phyloP scores from a whole-genome alignment of 208 protist genomes.

The Trypanosoma brucei region DNA sequence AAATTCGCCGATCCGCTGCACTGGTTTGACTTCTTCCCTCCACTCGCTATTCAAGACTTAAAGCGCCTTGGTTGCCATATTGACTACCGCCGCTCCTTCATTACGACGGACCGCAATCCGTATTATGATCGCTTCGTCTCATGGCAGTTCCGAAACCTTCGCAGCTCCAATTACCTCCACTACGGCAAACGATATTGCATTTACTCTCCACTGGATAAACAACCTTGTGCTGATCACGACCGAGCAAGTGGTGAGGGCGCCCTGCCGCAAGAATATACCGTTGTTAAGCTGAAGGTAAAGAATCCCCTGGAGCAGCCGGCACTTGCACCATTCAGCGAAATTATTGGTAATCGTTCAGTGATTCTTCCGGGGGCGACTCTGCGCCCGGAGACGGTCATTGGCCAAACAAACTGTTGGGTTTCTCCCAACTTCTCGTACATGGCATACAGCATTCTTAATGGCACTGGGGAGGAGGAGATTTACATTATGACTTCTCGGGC shows the following conservation, averaged over 20 bases:
- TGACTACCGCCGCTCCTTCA: slow-evolving; percentile 99
- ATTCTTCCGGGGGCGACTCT: slow-evolving; percentile 98
- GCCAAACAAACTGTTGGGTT: slow-evolving; percentile 99
- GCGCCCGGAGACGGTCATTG: slow-evolving; percentile 99
- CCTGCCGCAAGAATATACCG: slow-evolving; percentile 96
- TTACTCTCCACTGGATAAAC: slow-evolving; percentile 97
- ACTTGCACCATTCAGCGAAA: slow-evolving; percentile 54
- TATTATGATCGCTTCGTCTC: slow-evolving; percentile 99
- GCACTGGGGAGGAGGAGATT: slow-evolving; percentile 77
- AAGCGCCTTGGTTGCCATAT: slow-evolving; percentile 91
- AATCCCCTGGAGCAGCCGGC: slow-evolving; percentile 66
- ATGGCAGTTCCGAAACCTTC: slow-evolving; percentile 97
- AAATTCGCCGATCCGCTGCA: slow-evolving; percentile 97
- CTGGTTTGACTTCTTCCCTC: slow-evolving; percentile 99
- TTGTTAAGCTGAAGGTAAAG: slow-evolving; percentile 95
- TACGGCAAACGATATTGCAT: slow-evolving; percentile 98
- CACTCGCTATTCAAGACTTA: slow-evolving; percentile 94
- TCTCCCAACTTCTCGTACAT: slow-evolving; percentile 95
- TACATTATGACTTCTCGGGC: slow-evolving; percentile 94
- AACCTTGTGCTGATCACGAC: slow-evolving; percentile 99
- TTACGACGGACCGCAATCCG: slow-evolving; percentile 99
- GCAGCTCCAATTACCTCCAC: slow-evolving; percentile 84
- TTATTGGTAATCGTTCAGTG: slow-evolving; percentile 77
- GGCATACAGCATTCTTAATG: slow-evolving; percentile 88
- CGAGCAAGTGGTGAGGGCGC: slow-evolving; percentile 96